A percentile compares a stretch with the other conserved stretches of the same genome.
Evolutionary conservation across 371 early-diverging fungal genomes (phyloP).

Genomic region (Dinochytrium kinnereticum): DNA sequence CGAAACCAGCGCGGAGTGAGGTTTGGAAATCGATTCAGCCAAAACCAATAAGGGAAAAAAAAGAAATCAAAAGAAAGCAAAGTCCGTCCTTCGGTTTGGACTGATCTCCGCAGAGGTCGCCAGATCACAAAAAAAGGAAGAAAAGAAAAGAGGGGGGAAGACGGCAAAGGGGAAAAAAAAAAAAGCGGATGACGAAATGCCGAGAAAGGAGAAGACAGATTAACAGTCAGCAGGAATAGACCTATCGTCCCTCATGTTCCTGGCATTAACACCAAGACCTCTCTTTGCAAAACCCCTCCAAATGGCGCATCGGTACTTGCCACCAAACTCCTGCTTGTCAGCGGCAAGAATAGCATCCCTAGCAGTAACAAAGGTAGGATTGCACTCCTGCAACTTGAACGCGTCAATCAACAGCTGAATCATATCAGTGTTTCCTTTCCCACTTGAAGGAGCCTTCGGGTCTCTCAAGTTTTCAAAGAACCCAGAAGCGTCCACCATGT

Average conservation of each 20-base stretch:
- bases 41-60: no score
- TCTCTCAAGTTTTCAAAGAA: constrained; percentile 61
- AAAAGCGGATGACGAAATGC: no score
- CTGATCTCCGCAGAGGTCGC: no score
- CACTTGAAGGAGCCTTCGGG: constrained; percentile 49
- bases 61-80: no score
- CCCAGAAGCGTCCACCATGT: constrained; percentile 72
- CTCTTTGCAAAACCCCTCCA: constrained; percentile 51
- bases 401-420: constrained; percentile 30
- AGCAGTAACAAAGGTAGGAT: constrained; percentile 42
- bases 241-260: not conserved
- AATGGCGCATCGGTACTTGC: constrained; percentile 33
- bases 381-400: constrained; percentile 48
- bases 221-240: not conserved
- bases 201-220: not conserved
- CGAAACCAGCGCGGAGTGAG: no score
- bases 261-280: constrained; percentile 39
- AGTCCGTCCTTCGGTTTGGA: no score
- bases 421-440: constrained; percentile 39
- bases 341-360: constrained; percentile 47
- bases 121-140: no score
- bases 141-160: no score
- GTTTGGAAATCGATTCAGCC: no score
- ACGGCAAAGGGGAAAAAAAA: no score
- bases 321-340: constrained; percentile 25